Conservation (phyloP, 2,329 filamentous ascomycete genomes). For the Ambrosiella beaveri region DNA sequence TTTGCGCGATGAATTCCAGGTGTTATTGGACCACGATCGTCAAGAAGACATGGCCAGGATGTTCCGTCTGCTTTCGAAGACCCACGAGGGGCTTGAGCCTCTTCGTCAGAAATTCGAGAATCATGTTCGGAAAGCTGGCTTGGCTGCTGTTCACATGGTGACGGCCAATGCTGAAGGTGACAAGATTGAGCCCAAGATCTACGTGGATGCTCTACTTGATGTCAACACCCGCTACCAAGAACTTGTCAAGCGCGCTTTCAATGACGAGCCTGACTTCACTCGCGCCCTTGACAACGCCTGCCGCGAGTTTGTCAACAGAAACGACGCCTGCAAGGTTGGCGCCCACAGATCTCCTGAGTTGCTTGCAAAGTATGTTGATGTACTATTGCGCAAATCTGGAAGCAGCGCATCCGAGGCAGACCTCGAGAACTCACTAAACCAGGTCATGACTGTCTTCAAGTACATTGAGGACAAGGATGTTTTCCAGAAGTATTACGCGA, state of each 20-base stretch:
- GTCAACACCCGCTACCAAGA: slow-evolving; percentile 87
- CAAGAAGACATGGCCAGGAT: slow-evolving; percentile 92
- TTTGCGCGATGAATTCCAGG: slow-evolving; percentile 90
- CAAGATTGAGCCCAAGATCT: slow-evolving; percentile 85
- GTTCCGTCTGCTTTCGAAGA: slow-evolving; percentile 80
- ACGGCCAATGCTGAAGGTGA: slow-evolving; percentile 56
- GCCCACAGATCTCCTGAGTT: slow-evolving; percentile 91
- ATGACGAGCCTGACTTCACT: slow-evolving; percentile 91
- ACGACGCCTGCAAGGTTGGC: slow-evolving; percentile 84
- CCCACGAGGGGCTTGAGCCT: slow-evolving; percentile 81
- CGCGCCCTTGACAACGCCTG: slow-evolving; percentile 92
- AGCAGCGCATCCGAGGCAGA: slow-evolving; percentile 89
- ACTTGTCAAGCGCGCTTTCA: slow-evolving; percentile 82
- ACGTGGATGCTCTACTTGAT: slow-evolving; percentile 86
- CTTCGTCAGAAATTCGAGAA: slow-evolving; percentile 75
- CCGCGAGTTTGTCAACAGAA: slow-evolving; percentile 94
- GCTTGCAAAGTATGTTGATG: slow-evolving; percentile 87
- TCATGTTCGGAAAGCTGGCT: slow-evolving; percentile 78
- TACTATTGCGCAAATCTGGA: slow-evolving; percentile 78
- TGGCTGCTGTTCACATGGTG: slow-evolving; percentile 80
- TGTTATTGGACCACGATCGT: slow-evolving; percentile 80
- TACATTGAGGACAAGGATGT: slow-evolving; percentile 99
- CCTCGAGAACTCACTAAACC: slow-evolving; percentile 68
- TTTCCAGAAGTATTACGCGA: slow-evolving; percentile 98
- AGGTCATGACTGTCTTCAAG: slow-evolving; percentile 99